Evolutionary conservation across 2,329 filamentous ascomycete species (phyloP), one percentile per base, ranked within the genome.

Genomic region (Calonectria pauciramosa): DNA sequence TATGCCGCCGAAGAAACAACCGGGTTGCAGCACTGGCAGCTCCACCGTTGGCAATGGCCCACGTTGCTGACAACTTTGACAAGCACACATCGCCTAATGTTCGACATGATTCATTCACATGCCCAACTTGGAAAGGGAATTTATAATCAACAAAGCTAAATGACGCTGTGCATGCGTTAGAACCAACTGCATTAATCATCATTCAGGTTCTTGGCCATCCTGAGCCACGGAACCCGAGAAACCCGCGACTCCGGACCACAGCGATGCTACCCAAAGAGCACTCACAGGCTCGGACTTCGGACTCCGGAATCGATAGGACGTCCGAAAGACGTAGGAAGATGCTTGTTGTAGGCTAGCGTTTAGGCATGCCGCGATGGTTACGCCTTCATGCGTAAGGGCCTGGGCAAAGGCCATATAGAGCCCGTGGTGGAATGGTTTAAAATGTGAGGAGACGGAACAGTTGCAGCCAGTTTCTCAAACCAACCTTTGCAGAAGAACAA

Each of bases 201-300:
- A 28, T 28, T 8, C 11, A 28, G 23, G 11, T 23, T 26, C 34
- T 34, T 60, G 34, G 56, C n/a, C 11, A 10, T 36, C 16, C 18
- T 14, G n/a, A 60, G 16, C n/a, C 60, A 30, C 65, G 65, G 65
- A 38, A 41, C 65, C 65, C 65, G 65, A 68, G 34, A 38, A 68
- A 20, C 23, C 65, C 49, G 65, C 23, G 18, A 3, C 23, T 26
- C 65, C 44, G 49, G 23, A 54, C 13, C 8, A 16, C 11, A 38
- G 7, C 44, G 4, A 54, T 14, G 32, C 28, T 36, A 32, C 30
- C 32, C 18, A 20, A 30, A 20, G 32, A 6, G 23, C 23, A n/a
- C 23, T n/a, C n/a, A 30, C 14, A 36, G 56, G 20, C 41, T 68
- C 30, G 23, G 52, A 34, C 20, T 38, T 54, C 65, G 65, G 65